These are phyloP conservation scores for Trichothecium sympodiale DNA, from an alignment of 2,329 filamentous ascomycete genomes.

Conservation along the genomic window DNA sequence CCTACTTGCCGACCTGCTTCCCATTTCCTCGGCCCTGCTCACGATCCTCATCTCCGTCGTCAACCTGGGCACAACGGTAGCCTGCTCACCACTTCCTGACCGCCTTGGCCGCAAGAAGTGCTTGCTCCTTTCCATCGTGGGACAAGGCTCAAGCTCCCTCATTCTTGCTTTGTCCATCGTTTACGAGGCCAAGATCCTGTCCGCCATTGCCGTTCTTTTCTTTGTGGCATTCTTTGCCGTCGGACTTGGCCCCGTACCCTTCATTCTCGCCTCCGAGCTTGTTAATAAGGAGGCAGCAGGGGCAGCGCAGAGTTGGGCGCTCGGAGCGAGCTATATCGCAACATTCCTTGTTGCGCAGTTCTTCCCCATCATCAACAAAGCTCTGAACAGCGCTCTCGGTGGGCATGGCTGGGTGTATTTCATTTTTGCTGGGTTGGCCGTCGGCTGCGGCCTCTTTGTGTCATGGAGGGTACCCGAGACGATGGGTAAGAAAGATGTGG, in stretches of 20 bases:
- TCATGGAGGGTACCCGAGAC: constrained; percentile 73
- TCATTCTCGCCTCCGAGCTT: constrained; percentile 85
- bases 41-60: constrained; percentile 80
- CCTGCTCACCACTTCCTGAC: constrained; percentile 76
- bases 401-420: constrained; percentile 81
- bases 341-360: constrained; percentile 92
- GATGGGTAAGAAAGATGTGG: constrained; percentile 68
- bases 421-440: constrained; percentile 71
- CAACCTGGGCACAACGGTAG: constrained; percentile 74
- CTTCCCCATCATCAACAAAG: constrained; percentile 77
- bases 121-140: constrained; percentile 68
- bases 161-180: constrained; percentile 73
- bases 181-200: constrained; percentile 59
- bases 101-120: constrained; percentile 79
- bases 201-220: constrained; percentile 67
- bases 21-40: constrained; percentile 69
- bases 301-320: constrained; percentile 77
- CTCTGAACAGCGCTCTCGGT: constrained; percentile 50
- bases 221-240: constrained; percentile 89
- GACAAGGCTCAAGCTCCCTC: constrained; percentile 72
- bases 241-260: constrained; percentile 86
- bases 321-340: constrained; percentile 79
- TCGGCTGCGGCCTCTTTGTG: constrained; percentile 61
- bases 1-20: constrained; percentile 69
- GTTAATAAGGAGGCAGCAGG: constrained; percentile 86